phyloP scores from a whole-genome alignment of 2,329 filamentous ascomycete genomes.

The Ramularia collo-cygni region DNA sequence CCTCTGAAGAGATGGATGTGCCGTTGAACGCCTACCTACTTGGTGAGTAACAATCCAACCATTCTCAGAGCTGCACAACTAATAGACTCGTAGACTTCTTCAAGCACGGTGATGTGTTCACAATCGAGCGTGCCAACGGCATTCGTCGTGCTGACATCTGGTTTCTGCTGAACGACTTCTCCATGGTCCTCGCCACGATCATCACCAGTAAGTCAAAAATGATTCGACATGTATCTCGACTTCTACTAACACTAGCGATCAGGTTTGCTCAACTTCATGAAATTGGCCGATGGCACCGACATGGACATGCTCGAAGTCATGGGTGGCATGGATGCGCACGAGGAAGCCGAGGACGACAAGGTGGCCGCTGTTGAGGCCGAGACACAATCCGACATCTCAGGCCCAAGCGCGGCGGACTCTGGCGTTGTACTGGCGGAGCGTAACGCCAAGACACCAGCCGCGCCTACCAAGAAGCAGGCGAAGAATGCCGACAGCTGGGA shows the following conservation, averaged over 20 bases:
- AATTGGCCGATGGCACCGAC: conserved; percentile 39
- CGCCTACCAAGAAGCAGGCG: conserved; percentile 29
- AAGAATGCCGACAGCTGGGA: conserved; percentile 41
- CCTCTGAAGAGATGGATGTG: conserved; percentile 49
- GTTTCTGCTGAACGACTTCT: conserved; percentile 64
- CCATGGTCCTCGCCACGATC: conserved; percentile 62
- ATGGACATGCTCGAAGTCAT: conserved; percentile 47
- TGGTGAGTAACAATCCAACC: background rate
- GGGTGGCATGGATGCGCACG: conserved; percentile 46
- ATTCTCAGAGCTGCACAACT: too few species aligned
- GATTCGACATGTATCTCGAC: too few species aligned
- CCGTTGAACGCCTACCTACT: conserved; percentile 63
- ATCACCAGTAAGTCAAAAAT: conserved; percentile 42
- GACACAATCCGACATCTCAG: conserved; percentile 17
- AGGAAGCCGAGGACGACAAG: conserved; percentile 40
- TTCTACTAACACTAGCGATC: too few species aligned
- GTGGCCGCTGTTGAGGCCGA: conserved; percentile 27
- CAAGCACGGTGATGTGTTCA: conserved; percentile 59
- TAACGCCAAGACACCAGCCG: conserved; percentile 14
- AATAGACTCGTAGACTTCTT: conserved; percentile 53
- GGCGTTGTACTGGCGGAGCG: conserved; percentile 27
- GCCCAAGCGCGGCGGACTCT: conserved; percentile 22
- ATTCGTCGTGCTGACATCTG: conserved; percentile 63
- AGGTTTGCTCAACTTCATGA: conserved; percentile 51
- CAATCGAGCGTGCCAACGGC: conserved; percentile 57